Evolutionary conservation across 495 filamentous ascomycete genomes (phyloP).

Genomic region (Talaromyces stipitatus): DNA sequence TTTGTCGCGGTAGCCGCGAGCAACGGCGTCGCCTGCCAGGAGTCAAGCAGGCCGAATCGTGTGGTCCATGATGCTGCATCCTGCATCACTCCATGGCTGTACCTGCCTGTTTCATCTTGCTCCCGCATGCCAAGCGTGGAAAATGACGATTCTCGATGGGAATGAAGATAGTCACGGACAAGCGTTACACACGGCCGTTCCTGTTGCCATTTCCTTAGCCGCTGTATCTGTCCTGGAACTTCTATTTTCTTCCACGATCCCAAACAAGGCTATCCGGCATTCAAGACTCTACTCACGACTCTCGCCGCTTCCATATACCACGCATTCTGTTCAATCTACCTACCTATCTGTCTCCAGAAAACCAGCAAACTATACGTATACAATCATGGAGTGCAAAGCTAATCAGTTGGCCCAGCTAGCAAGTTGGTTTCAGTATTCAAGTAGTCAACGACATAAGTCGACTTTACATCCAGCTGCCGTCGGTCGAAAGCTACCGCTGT

Average conservation of each 20-base stretch:
- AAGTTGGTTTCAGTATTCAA: neutral
- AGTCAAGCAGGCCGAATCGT: neutral
- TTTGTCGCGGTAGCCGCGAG: constrained; percentile 6
- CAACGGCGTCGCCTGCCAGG: neutral
- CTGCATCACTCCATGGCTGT: constrained; percentile 3
- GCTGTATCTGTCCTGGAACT: neutral
- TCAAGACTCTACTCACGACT: neutral
- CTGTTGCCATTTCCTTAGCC: neutral
- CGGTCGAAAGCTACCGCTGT: constrained; percentile 6
- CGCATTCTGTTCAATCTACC: neutral
- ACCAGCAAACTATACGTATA: no score
- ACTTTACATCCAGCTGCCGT: constrained; percentile 1
- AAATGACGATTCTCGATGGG: neutral
- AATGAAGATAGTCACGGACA: neutral
- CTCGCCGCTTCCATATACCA: neutral
- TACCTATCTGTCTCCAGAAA: neutral
- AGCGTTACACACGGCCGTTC: neutral
- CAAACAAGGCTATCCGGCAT: neutral
- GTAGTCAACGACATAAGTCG: neutral
- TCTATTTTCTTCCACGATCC: neutral
- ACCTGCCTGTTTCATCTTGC: constrained; percentile 7
- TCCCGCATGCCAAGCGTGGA: constrained; percentile 4
- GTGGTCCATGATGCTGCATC: neutral
- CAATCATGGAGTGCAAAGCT: constrained; percentile 9
- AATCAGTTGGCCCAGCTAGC: constrained; percentile 4